Evolutionary conservation across 2,329 filamentous ascomycete species (phyloP).

Genomic region (Tolypocladium sp.): DNA sequence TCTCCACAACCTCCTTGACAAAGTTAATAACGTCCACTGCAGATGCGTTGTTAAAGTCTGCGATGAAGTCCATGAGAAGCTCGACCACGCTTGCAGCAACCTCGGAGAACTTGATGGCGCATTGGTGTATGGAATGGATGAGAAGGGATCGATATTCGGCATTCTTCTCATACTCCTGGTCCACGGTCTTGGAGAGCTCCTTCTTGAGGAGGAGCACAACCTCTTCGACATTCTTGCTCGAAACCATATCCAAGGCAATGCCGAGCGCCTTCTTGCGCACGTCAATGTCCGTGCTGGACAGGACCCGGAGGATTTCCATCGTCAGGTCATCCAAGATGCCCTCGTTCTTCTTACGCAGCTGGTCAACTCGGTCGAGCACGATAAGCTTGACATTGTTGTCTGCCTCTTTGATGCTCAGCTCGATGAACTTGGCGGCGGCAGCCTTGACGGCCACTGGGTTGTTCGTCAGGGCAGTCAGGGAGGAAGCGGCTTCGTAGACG

Average conservation of each 20-base stretch:
- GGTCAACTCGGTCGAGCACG: slow-evolving; percentile 87
- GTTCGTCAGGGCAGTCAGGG: slow-evolving; percentile 83
- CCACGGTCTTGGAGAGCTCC: slow-evolving; percentile 92
- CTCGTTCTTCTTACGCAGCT: slow-evolving; percentile 78
- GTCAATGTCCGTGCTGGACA: slow-evolving; percentile 92
- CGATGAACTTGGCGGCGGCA: slow-evolving; percentile 90
- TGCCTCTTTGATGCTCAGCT: slow-evolving; percentile 92
- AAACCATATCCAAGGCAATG: slow-evolving; percentile 94
- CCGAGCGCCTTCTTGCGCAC: slow-evolving; percentile 85
- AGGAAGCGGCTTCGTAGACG: slow-evolving; percentile 94
- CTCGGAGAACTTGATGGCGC: slow-evolving; percentile 98
- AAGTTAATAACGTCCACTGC: slow-evolving; percentile 98
- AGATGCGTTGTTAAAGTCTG: slow-evolving; percentile 93
- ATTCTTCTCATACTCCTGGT: slow-evolving; percentile 98
- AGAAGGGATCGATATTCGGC: slow-evolving; percentile 88
- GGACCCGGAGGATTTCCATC: slow-evolving; percentile 93
- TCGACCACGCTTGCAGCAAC: slow-evolving; percentile 95
- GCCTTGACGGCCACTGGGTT: slow-evolving; percentile 98
- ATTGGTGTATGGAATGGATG: slow-evolving; percentile 96
- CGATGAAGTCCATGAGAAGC: slow-evolving; percentile 97
- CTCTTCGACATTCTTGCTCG: slow-evolving; percentile 97
- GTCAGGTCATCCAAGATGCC: slow-evolving; percentile 87
- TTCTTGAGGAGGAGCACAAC: slow-evolving; percentile 95
- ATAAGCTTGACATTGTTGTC: slow-evolving; percentile 99
- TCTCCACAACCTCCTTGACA: slow-evolving; percentile 97